A percentile compares a stretch with the other conserved stretches of the same genome.
These are phyloP conservation scores for Fragaria ananassa DNA, from an alignment of 306 rosid species.

Conservation along the genomic window DNA sequence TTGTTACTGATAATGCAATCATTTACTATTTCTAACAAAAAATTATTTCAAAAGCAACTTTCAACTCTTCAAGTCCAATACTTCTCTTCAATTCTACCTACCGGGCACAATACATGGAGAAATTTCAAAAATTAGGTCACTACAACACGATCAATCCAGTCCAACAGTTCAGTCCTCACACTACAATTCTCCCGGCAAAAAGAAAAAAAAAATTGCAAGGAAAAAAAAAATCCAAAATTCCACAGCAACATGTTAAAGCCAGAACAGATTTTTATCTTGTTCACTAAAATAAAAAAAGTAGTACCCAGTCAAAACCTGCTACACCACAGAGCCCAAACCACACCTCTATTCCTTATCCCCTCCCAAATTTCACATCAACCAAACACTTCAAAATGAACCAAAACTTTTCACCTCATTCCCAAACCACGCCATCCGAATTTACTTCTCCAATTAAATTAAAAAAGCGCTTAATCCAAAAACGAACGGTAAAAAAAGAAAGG, in stretches of 20 bases:
- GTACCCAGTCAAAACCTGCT: neutral
- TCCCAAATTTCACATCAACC: constrained; percentile 8
- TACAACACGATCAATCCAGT: neutral
- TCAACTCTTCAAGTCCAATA: neutral
- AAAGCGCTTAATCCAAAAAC: neutral
- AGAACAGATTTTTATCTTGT: neutral
- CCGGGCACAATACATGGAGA: neutral
- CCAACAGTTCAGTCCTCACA: neutral
- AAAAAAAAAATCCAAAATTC: neutral
- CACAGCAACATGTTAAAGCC: neutral
- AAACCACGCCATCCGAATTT: neutral
- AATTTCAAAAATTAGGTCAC: neutral
- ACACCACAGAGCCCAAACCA: constrained; percentile 2
- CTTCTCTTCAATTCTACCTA: neutral
- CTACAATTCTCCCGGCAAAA: neutral
- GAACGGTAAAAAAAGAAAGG: neutral
- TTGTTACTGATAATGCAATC: neutral
- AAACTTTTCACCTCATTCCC: neutral
- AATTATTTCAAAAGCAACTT: neutral
- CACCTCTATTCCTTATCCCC: neutral
- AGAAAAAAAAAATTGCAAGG: neutral
- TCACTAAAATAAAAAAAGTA: neutral
- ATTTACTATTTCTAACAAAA: neutral
- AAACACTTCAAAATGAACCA: neutral
- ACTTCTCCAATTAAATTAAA: neutral